Conservation (phyloP, 257 asterid genomes). For the Gynochthodes officinalis region DNA sequence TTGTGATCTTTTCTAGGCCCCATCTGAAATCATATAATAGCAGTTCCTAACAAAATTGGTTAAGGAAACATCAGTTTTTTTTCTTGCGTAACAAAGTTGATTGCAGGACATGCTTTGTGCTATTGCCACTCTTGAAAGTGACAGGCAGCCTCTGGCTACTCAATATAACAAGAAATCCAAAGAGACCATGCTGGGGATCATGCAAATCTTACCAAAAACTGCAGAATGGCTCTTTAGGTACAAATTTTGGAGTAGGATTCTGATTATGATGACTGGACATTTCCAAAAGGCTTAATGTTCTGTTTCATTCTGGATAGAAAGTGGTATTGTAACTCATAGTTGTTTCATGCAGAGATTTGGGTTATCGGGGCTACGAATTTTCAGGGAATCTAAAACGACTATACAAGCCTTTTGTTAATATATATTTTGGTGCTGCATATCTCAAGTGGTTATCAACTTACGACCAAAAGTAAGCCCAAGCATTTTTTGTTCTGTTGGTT, state of each 20-base stretch:
- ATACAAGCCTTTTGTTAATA: slow-evolving; percentile 70
- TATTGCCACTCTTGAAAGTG: slow-evolving; percentile 90
- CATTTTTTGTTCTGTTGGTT: background rate
- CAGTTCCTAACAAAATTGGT: background rate
- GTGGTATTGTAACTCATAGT: slow-evolving; percentile 13
- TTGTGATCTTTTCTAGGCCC: background rate
- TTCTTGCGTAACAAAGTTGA: no score
- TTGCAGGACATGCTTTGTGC: slow-evolving; percentile 94
- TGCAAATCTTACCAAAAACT: slow-evolving; percentile 74
- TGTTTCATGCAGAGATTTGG: slow-evolving; percentile 65
- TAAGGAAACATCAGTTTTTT: no score
- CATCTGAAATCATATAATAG: background rate
- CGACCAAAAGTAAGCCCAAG: slow-evolving; percentile 56
- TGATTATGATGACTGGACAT: background rate
- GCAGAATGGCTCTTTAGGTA: slow-evolving; percentile 83
- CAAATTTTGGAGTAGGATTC: background rate
- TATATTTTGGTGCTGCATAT: slow-evolving; percentile 90
- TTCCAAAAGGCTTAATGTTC: background rate
- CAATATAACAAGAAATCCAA: slow-evolving; percentile 59
- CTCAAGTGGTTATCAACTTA: slow-evolving; percentile 76
- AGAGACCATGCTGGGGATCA: slow-evolving; percentile 61
- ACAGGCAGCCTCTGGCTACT: slow-evolving; percentile 66
- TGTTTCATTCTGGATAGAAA: background rate
- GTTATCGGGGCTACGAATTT: slow-evolving; percentile 50
- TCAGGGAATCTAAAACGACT: slow-evolving; percentile 45